Base-by-base conservation (phyloP, 257 asterid genomes). In the Solanum stenotomum region DNA sequence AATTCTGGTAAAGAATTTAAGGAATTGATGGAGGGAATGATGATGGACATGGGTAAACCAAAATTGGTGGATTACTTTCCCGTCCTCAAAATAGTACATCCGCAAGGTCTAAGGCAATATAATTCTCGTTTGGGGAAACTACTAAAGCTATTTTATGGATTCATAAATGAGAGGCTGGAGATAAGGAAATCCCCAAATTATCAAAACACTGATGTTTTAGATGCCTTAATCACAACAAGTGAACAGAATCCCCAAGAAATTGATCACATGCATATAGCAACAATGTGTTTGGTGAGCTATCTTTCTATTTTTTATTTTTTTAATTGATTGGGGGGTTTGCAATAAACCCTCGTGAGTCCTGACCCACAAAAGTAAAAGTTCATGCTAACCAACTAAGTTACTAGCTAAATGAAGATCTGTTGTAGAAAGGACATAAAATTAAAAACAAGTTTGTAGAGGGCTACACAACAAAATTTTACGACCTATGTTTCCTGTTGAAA, bases 31-130 rank as follows among this genome's bases (percentile, higher is more conserved):
- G 31, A 89, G 90, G 90, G 88, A 1, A 81, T 92, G 61, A 74
- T 92, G 95, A 35, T 87, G 68, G 87, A 83, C 61, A 16, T 87
- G 8, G 94, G 92, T 13, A 79, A 44, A 40, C 92, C 93, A 1
- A 93, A 93, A 59, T 11, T 94, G 49, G 93, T 90, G 0, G 96
- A 95, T 37, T 94, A 70, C 86, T 94, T 94, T 33, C 95, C 95
- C 5, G 22, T 90, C 25, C 85, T 95, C 10, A 88, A 87, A 81
- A 40, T 42, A 3, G 27, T 75, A 12, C 96, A 94, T 87, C 93
- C 93, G 2, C 93, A 90, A 86, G 94, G 96, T 14, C 20, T 75
- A n/a, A 75, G 82, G 18, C 82, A 6, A 38, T 37, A 38, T 38
- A 37, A 23, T 76, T 76, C 83, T 76, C 6, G 20, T 38, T 37